A percentile compares a stretch with the other conserved stretches of the same genome.
phyloP scores from a whole-genome alignment of 2,329 filamentous ascomycete species.

The Curvularia lunata region DNA sequence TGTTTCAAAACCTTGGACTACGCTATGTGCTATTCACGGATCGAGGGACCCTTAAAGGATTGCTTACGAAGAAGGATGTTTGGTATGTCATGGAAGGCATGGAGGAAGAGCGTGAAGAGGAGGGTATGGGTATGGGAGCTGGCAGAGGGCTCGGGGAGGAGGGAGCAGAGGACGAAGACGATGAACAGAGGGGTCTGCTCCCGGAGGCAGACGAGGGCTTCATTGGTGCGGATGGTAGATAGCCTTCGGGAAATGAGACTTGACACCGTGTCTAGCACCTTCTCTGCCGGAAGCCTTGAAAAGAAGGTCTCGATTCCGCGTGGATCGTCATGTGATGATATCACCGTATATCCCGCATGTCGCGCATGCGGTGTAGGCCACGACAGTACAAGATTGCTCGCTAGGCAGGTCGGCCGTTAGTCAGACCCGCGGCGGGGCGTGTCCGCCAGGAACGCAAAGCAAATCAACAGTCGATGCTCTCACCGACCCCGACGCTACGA shows the following conservation, averaged over 20 bases:
- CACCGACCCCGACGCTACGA: conserved; percentile 11
- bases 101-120: conserved; percentile 42
- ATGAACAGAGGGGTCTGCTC: conserved; percentile 52
- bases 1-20: conserved; percentile 94
- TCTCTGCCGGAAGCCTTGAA: neutral
- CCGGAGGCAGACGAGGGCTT: conserved; percentile 32
- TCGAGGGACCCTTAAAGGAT: conserved; percentile 77
- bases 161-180: conserved; percentile 32
- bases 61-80: conserved; percentile 96
- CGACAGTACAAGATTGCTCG: conserved; percentile 4
- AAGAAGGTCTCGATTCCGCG: neutral
- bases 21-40: conserved; percentile 89
- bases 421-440: conserved; percentile 3
- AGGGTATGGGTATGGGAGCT: conserved; percentile 43
- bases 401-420: conserved; percentile 12
- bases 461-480: conserved; percentile 4
- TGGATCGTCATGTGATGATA: conserved; percentile 4
- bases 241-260: conserved; percentile 5
- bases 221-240: conserved; percentile 22
- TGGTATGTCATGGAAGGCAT: conserved; percentile 84
- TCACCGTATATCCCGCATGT: conserved; percentile 7
- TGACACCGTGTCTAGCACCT: conserved; percentile 6
- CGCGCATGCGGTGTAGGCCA: conserved; percentile 6
- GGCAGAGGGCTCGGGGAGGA: conserved; percentile 44
- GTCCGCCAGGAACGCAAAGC: conserved; percentile 3